Evolutionary conservation across 805 yeast species (phyloP).

Genomic region (Hanseniaspora nectarophila): DNA sequence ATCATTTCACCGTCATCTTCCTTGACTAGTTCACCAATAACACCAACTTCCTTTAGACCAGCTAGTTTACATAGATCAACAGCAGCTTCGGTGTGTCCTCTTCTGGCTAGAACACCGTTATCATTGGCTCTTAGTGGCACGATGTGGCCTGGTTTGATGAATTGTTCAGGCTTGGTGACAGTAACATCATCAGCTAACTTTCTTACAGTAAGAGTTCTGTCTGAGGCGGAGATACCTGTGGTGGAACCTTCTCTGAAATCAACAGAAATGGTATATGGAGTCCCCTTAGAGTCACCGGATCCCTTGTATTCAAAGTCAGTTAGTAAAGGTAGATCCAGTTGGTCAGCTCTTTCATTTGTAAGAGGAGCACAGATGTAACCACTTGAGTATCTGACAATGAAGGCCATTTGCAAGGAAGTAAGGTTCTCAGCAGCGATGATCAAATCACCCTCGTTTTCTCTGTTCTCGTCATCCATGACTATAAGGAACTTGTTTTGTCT

Average conservation of each 20-base stretch:
- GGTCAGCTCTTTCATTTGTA: slow-evolving; percentile 64
- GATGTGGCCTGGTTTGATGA: slow-evolving; percentile 87
- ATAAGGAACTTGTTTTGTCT: slow-evolving; percentile 49
- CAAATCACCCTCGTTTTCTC: slow-evolving; percentile 96
- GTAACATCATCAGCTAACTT: slow-evolving; percentile 48
- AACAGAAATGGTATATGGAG: slow-evolving; percentile 90
- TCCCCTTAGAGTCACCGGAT: slow-evolving; percentile 71
- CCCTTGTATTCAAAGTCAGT: slow-evolving; percentile 28
- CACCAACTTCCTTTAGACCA: slow-evolving; percentile 74
- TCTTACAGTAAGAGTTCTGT: slow-evolving; percentile 72
- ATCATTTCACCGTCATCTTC: slow-evolving; percentile 94
- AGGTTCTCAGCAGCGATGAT: slow-evolving; percentile 79
- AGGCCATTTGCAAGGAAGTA: slow-evolving; percentile 84
- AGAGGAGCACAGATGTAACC: slow-evolving; percentile 94
- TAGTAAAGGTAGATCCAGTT: slow-evolving; percentile 71
- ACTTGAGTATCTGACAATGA: slow-evolving; percentile 70
- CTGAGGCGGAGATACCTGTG: slow-evolving; percentile 93
- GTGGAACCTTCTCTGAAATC: slow-evolving; percentile 83
- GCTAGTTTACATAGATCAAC: slow-evolving; percentile 73
- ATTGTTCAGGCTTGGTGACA: slow-evolving; percentile 44
- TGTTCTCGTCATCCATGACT: slow-evolving; percentile 92
- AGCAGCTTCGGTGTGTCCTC: slow-evolving; percentile 96
- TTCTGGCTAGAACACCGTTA: slow-evolving; percentile 67
- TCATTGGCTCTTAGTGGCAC: slow-evolving; percentile 84
- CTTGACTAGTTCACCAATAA: slow-evolving; percentile 84